Evolutionary conservation across 495 filamentous ascomycete genomes (phyloP).

Genomic region (Extremus antarcticus): DNA sequence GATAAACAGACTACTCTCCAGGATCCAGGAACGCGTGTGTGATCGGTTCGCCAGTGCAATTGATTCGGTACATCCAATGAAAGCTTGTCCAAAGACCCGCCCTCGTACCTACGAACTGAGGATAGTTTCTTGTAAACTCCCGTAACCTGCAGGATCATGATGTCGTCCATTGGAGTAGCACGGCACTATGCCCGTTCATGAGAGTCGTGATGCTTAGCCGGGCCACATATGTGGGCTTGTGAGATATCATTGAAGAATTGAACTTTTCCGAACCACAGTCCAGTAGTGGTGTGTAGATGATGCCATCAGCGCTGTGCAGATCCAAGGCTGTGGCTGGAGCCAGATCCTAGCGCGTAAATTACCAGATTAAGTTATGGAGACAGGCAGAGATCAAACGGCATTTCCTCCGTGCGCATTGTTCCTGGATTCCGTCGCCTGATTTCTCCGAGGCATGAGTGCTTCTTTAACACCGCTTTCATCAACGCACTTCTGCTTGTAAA

Average conservation of each 20-base stretch:
- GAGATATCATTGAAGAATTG: background rate
- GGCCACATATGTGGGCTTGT: background rate
- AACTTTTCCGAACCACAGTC: background rate
- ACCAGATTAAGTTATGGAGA: background rate
- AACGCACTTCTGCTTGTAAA: too few relatives aligned
- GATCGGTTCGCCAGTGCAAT: background rate
- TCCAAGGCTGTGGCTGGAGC: background rate
- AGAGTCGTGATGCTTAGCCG: slow-evolving; percentile 3
- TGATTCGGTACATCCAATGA: background rate
- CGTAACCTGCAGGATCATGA: background rate
- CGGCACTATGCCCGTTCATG: background rate
- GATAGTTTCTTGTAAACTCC: background rate
- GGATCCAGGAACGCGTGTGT: background rate
- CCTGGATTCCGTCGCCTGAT: background rate
- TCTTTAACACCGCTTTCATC: too few relatives aligned
- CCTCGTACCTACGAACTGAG: background rate
- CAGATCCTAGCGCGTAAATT: background rate
- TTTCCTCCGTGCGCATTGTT: background rate
- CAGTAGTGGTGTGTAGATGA: background rate
- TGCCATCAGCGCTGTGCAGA: background rate
- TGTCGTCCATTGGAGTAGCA: background rate
- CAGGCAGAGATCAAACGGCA: background rate
- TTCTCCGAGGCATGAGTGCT: too few relatives aligned
- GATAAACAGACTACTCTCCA: too few relatives aligned
- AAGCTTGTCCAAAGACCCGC: background rate